These are phyloP conservation scores for Lactarius hatsudake DNA, from an alignment of 768 basidiomycete genomes.

Conservation along the genomic window DNA sequence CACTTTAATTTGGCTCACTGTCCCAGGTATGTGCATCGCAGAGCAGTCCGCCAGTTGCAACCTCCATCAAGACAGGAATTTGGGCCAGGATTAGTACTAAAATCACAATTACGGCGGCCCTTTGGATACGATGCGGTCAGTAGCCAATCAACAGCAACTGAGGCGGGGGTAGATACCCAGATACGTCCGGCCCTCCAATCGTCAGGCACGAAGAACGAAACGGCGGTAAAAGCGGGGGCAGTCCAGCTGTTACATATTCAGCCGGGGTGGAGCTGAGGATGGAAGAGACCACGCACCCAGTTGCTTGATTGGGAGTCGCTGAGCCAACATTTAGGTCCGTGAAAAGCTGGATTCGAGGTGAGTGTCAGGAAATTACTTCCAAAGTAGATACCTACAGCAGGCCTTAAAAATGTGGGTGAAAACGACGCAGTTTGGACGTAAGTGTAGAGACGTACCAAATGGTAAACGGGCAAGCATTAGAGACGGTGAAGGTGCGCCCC, in stretches of 20 bases:
- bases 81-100: slow-evolving; percentile 36
- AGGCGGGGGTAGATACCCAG: slow-evolving; percentile 32
- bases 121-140: slow-evolving; percentile 15
- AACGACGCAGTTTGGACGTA: neutral
- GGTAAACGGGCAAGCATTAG: slow-evolving; percentile 43
- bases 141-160: neutral
- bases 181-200: slow-evolving; percentile 42
- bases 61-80: slow-evolving; percentile 40
- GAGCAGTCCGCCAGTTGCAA: slow-evolving; percentile 40
- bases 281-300: slow-evolving; percentile 28
- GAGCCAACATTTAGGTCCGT: slow-evolving; percentile 37
- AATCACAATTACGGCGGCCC: slow-evolving; percentile 42
- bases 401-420: slow-evolving; percentile 26
- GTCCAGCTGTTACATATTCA: slow-evolving; percentile 31
- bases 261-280: neutral
- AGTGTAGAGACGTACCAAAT: slow-evolving; percentile 35
- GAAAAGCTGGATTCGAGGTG: slow-evolving; percentile 30
- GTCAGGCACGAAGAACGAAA: slow-evolving; percentile 38
- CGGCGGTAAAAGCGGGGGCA: slow-evolving; percentile 30
- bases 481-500: slow-evolving; percentile 40
- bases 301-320: slow-evolving; percentile 32
- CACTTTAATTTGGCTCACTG: slow-evolving; percentile 29
- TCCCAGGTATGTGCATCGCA: slow-evolving; percentile 39
- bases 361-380: neutral
- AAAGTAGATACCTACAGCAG: slow-evolving; percentile 30